Evolutionary conservation across 352 stramenopile genomes (phyloP), one percentile per base, ranked within the genome.

Genomic region (Phytopythium chamaehyphon): DNA sequence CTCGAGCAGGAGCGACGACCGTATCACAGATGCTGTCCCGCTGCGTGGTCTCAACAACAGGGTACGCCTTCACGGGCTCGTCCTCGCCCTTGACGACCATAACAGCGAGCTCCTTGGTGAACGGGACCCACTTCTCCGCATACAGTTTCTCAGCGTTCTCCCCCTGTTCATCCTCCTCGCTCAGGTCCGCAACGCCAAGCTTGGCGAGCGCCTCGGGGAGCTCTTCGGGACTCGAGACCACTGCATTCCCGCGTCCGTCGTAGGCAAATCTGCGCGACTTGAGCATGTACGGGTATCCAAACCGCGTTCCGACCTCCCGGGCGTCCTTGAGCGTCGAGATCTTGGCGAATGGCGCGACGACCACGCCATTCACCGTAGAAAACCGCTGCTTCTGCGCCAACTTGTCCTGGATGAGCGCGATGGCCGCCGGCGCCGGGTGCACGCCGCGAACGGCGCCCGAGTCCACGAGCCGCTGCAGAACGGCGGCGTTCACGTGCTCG

Each of bases 201-300:
- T 90, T 90, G 12, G 62, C 51, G 21, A 98, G 88, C n/a, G 93
- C 94, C 6, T 73, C 66, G 1, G 64, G 37, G 22, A 99, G 84
- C 22, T 90, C 88, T 19, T 84, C 74, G 19, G 76, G 70, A 11
- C 67, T 71, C 26, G 85, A 74, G 0, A 98, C 77, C 23, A 98
- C 87, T n/a, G 88, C 89, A 71, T 99, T 99, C 45, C 97, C 96
- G 33, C 88, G 88, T 51, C 97, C 97, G 64, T 99, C 97, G 67
- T 99, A 99, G 24, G 91, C 96, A 43, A 93, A 93, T 24, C 80
- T 80, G 44, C 96, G 84, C 23, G 93, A 96, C 75, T 99, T 99
- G 51, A 99, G 88, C 95, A 99, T 98, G 44, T 97, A 90, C n/a
- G 97, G 97, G 55, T 98, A 97, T n/a, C 96, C 96, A 40, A 90